These are phyloP conservation scores for Phytophthora podocarpi DNA, from an alignment of 352 stramenopile species.

Conservation along the genomic window DNA sequence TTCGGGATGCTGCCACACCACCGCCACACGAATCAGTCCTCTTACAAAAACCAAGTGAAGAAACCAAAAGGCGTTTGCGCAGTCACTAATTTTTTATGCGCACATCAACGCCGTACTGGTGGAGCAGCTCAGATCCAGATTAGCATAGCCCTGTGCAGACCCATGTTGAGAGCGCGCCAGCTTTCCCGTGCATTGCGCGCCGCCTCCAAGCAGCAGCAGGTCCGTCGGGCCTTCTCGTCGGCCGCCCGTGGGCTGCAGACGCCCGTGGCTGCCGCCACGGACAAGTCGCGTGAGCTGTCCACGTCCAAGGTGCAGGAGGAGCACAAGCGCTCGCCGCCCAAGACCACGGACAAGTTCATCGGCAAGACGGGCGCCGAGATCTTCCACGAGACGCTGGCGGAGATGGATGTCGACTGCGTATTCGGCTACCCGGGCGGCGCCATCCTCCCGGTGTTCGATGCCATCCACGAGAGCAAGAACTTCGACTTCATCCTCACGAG, in stretches of 20 bases:
- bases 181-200: slow-evolving; percentile 48
- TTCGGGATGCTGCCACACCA: background rate
- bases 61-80: slow-evolving; percentile 21
- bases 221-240: slow-evolving; percentile 27
- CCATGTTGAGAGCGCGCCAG: slow-evolving; percentile 52
- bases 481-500: slow-evolving; percentile 86
- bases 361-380: slow-evolving; percentile 93
- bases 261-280: background rate
- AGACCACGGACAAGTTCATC: slow-evolving; percentile 87
- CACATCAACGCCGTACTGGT: slow-evolving; percentile 24
- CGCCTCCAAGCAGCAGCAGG: slow-evolving; percentile 33
- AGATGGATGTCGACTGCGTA: slow-evolving; percentile 91
- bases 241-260: slow-evolving; percentile 29
- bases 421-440: slow-evolving; percentile 95
- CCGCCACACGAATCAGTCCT: background rate
- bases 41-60: slow-evolving; percentile 12
- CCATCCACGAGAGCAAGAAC: slow-evolving; percentile 90
- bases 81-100: slow-evolving; percentile 9
- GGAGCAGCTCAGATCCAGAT: slow-evolving; percentile 37
- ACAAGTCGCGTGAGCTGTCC: slow-evolving; percentile 41
- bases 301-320: slow-evolving; percentile 37
- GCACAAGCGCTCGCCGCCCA: slow-evolving; percentile 43
- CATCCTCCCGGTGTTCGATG: slow-evolving; percentile 94
- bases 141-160: slow-evolving; percentile 6
- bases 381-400: slow-evolving; percentile 93